phyloP scores from a whole-genome alignment of 164 flowering plant species.

The Chloranthus sessilifolius region DNA sequence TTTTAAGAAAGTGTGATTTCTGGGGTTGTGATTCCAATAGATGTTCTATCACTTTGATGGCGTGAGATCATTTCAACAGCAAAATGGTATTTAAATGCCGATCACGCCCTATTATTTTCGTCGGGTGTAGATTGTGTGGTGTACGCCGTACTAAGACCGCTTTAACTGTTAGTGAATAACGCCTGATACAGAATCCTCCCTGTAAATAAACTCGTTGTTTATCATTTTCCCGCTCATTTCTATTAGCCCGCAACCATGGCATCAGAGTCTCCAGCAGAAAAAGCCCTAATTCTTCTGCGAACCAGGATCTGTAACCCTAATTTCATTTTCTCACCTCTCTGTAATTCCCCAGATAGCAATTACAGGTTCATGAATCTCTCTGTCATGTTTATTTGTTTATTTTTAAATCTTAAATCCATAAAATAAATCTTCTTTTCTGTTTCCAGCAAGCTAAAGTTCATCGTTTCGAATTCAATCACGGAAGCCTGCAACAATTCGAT shows the following conservation, averaged over 20 bases:
- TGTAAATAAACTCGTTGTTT: not conserved
- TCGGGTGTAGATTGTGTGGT: too few relatives aligned
- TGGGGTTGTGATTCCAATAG: too few relatives aligned
- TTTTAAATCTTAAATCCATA: not conserved
- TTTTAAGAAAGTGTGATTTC: too few relatives aligned
- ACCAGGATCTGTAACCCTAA: conserved; percentile 51
- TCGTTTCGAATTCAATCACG: conserved; percentile 69
- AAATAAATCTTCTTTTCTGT: not conserved
- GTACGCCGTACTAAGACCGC: too few relatives aligned
- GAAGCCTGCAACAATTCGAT: conserved; percentile 84
- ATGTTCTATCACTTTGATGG: too few relatives aligned
- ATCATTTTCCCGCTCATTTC: conserved; percentile 1
- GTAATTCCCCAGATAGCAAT: conserved; percentile 54
- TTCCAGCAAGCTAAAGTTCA: conserved; percentile 78
- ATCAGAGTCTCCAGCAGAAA: conserved; percentile 32
- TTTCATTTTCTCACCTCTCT: conserved; percentile 40
- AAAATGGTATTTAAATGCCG: too few relatives aligned
- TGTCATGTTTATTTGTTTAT: not conserved
- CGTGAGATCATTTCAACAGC: too few relatives aligned
- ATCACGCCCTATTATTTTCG: too few relatives aligned
- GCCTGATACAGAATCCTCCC: not conserved
- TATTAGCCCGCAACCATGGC: not conserved
- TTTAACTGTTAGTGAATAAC: too few relatives aligned
- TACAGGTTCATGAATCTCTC: conserved; percentile 40
- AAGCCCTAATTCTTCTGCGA: conserved; percentile 51